A percentile compares a stretch with the other conserved stretches of the same genome.
These are phyloP conservation scores for Aphanomyces astaci DNA, from an alignment of 352 stramenopile species.

Conservation along the genomic window DNA sequence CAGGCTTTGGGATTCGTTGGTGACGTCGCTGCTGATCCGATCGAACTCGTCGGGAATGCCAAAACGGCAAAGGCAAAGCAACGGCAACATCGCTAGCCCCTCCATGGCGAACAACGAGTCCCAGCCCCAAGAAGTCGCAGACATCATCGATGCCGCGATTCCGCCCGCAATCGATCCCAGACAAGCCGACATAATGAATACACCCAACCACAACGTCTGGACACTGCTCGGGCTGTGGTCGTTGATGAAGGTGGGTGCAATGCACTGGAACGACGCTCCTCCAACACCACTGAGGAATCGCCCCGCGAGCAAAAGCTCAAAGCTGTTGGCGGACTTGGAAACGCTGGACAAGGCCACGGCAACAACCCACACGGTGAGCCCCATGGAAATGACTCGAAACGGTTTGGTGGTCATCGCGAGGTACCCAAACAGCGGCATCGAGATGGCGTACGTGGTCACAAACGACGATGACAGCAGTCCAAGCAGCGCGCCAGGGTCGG, in stretches of 20 bases:
- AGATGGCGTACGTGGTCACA: neutral
- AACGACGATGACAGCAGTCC: conserved; percentile 11
- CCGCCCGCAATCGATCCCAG: neutral
- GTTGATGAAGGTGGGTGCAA: conserved; percentile 60
- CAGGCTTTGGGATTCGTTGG: neutral
- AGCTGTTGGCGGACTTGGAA: conserved; percentile 34
- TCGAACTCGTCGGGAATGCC: neutral
- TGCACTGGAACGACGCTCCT: conserved; percentile 51
- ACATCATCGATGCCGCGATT: neutral
- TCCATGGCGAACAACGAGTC: neutral
- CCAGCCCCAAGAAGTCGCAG: neutral
- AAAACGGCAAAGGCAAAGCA: neutral
- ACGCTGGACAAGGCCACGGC: conserved; percentile 39
- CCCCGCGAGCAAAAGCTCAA: conserved; percentile 41
- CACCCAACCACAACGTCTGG: conserved; percentile 46
- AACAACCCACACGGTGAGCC: conserved; percentile 46
- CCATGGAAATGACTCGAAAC: conserved; percentile 44
- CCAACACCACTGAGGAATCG: conserved; percentile 45
- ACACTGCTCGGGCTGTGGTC: conserved; percentile 32
- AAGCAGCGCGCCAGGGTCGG: conserved; percentile 8
- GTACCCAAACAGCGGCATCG: conserved; percentile 37
- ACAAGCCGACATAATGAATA: conserved; percentile 27
- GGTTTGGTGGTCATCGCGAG: conserved; percentile 42
- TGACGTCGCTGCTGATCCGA: neutral
- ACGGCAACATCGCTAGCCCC: neutral